A percentile compares a stretch with the other conserved stretches of the same genome.
These are phyloP conservation scores for Multifurca ochricompacta DNA, from an alignment of 768 basidiomycete genomes.

Conservation along the genomic window DNA sequence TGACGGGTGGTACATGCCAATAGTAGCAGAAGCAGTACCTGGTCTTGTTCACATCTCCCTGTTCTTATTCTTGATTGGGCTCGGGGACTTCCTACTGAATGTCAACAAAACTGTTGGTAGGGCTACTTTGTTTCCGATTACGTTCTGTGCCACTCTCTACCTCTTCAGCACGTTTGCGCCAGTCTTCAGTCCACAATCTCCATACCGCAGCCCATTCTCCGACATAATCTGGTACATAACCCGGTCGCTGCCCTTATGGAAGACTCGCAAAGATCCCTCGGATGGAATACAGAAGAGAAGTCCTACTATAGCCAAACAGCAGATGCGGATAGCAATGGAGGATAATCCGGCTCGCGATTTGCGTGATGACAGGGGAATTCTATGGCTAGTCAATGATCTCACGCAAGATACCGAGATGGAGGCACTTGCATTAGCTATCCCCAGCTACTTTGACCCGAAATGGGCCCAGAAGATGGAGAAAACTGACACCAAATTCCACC, in stretches of 20 bases:
- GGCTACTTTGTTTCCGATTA: not conserved
- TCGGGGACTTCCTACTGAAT: slow-evolving; percentile 37
- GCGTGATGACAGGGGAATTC: not conserved
- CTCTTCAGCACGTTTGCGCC: slow-evolving; percentile 9
- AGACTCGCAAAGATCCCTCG: not conserved
- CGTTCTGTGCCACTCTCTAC: slow-evolving; percentile 6
- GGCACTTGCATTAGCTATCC: not conserved
- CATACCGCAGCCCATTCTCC: slow-evolving; percentile 4
- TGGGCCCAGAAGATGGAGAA: slow-evolving; percentile 10
- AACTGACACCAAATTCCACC: not conserved
- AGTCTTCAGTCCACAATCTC: not conserved
- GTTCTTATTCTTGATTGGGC: slow-evolving; percentile 42
- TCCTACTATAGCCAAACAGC: not conserved
- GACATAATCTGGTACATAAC: slow-evolving; percentile 3
- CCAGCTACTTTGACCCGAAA: not conserved
- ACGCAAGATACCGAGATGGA: slow-evolving; percentile 1
- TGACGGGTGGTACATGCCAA: slow-evolving; percentile 33
- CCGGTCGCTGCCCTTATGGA: not conserved
- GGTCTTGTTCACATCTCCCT: slow-evolving; percentile 43
- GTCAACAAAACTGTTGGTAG: slow-evolving; percentile 15
- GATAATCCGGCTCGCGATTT: not conserved
- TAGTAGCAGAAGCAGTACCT: slow-evolving; percentile 37
- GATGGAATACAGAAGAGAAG: not conserved
- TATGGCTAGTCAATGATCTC: not conserved
- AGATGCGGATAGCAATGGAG: not conserved